These are phyloP conservation scores for Chytriomyces confervae DNA, from an alignment of 192 early-diverging fungal species.

Conservation along the genomic window DNA sequence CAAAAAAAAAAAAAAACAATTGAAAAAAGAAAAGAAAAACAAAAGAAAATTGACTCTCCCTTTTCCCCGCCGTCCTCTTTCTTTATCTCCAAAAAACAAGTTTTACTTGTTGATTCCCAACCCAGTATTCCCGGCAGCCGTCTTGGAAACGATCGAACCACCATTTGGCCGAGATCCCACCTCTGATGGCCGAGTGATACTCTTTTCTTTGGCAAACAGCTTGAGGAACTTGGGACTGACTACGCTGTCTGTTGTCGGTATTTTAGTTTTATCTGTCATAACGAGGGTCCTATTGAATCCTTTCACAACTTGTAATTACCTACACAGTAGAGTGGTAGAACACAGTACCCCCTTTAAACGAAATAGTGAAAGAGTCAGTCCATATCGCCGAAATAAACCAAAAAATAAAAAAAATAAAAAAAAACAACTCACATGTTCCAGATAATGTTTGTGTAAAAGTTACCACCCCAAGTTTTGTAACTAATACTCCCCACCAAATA, in stretches of 20 bases:
- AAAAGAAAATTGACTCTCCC: too few species aligned
- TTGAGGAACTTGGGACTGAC: not conserved
- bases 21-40: too few species aligned
- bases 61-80: too few species aligned
- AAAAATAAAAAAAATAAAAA: not conserved
- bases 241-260: not conserved
- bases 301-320: too few species aligned
- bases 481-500: conserved; percentile 3
- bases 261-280: too few species aligned
- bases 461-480: conserved; percentile 8
- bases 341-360: conserved; percentile 2
- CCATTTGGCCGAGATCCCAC: not conserved
- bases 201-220: not conserved
- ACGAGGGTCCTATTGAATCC: too few species aligned
- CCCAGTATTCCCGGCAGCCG: too few species aligned
- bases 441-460: conserved; percentile 8
- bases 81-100: too few species aligned
- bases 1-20: too few species aligned
- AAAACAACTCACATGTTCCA: conserved; percentile 12
- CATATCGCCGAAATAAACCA: not conserved
- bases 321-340: not conserved
- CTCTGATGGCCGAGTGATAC: not conserved
- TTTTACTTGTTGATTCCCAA: too few species aligned
- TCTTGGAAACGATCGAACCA: too few species aligned
- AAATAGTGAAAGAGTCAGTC: not conserved